Evolutionary conservation across 129 eudicot genomes (phyloP).

Genomic region (Gnaphalium uliginosum): DNA sequence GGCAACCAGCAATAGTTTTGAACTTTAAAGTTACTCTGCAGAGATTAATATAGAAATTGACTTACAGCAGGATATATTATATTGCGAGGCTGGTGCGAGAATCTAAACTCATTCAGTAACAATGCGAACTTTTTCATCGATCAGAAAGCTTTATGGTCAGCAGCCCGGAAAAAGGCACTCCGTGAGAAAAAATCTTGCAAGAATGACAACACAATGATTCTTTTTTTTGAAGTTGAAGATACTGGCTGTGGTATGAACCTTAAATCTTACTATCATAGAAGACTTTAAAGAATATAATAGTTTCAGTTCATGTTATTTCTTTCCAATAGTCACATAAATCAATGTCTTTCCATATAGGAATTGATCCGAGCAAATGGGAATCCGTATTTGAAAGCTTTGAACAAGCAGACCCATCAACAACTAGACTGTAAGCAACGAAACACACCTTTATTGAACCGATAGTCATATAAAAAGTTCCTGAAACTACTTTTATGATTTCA

Average conservation of each 20-base stretch:
- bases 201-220: slow-evolving; percentile 62
- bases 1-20: slow-evolving; percentile 1
- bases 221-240: slow-evolving; percentile 94
- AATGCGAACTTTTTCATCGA: slow-evolving; percentile 30
- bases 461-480: not conserved
- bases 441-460: not conserved
- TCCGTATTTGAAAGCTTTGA: slow-evolving; percentile 97
- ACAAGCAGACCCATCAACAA: slow-evolving; percentile 98
- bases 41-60: slow-evolving; percentile 28
- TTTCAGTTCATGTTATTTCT: slow-evolving; percentile 1
- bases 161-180: slow-evolving; percentile 41
- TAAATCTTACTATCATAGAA: slow-evolving; percentile 2
- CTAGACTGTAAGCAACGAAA: slow-evolving; percentile 68
- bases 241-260: slow-evolving; percentile 82
- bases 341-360: slow-evolving; percentile 46
- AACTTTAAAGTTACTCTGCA: not conserved
- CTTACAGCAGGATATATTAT: slow-evolving; percentile 81
- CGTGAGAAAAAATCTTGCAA: slow-evolving; percentile 43
- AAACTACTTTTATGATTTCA: slow-evolving; percentile 36
- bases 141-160: slow-evolving; percentile 45
- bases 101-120: slow-evolving; percentile 33
- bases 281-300: slow-evolving; percentile 15
- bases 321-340: not conserved
- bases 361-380: slow-evolving; percentile 98
- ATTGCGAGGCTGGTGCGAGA: slow-evolving; percentile 91